Evolutionary conservation across 495 filamentous ascomycete genomes (phyloP).

Genomic region (Geoglossum glabrum): DNA sequence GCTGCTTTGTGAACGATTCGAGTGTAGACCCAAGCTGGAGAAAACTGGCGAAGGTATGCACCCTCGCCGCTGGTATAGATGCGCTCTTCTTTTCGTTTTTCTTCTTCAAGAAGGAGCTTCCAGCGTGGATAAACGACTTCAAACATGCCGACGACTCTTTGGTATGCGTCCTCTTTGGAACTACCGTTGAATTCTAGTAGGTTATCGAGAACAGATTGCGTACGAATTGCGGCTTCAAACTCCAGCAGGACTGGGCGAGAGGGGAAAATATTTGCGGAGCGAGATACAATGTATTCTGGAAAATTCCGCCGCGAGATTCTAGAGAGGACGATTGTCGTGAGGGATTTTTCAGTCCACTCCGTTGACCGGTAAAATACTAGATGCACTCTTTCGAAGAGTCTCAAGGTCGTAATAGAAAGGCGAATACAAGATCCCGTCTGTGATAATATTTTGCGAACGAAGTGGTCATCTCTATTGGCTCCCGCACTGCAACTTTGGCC

Average conservation of each 20-base stretch:
- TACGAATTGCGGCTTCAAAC: slow-evolving; percentile 71
- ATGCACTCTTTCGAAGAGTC: slow-evolving; percentile 83
- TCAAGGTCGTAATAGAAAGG: slow-evolving; percentile 50
- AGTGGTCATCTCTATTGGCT: slow-evolving; percentile 33
- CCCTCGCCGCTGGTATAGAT: slow-evolving; percentile 75
- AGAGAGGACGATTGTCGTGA: slow-evolving; percentile 86
- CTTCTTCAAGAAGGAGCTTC: slow-evolving; percentile 50
- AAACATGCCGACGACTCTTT: slow-evolving; percentile 50
- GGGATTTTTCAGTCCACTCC: slow-evolving; percentile 92
- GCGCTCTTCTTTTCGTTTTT: slow-evolving; percentile 59
- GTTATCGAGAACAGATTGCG: slow-evolving; percentile 64
- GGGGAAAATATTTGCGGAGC: slow-evolving; percentile 73
- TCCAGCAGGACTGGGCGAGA: slow-evolving; percentile 58
- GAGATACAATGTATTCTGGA: slow-evolving; percentile 73
- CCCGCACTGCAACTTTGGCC: slow-evolving; percentile 16
- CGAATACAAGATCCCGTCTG: slow-evolving; percentile 69
- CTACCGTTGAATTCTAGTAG: slow-evolving; percentile 70
- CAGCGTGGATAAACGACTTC: slow-evolving; percentile 63
- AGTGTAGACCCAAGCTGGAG: slow-evolving; percentile 83
- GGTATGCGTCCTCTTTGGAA: slow-evolving; percentile 40
- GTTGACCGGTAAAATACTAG: slow-evolving; percentile 91
- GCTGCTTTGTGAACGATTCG: slow-evolving; percentile 78
- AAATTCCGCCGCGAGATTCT: slow-evolving; percentile 76
- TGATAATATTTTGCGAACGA: slow-evolving; percentile 54
- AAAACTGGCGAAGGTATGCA: slow-evolving; percentile 78